Conservation (phyloP, 371 early-diverging fungal genomes). For the Gilbertella persicaria region DNA sequence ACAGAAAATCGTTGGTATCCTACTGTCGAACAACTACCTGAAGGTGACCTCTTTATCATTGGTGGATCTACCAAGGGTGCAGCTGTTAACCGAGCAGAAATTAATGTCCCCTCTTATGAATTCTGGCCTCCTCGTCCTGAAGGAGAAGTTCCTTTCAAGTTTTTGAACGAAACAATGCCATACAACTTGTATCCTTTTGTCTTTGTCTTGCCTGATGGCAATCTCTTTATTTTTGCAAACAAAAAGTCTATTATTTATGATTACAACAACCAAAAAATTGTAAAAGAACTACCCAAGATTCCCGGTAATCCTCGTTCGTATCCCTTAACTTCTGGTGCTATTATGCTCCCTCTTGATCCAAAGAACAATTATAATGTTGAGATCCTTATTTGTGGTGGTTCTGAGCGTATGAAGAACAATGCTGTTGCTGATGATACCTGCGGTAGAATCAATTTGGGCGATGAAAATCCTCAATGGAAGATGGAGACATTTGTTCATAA, state of each 20-base stretch:
- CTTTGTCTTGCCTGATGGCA: slow-evolving; percentile 54
- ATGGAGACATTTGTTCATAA: slow-evolving; percentile 60
- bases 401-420: slow-evolving; percentile 39
- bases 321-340: slow-evolving; percentile 60
- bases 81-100: slow-evolving; percentile 53
- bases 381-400: slow-evolving; percentile 67
- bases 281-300: slow-evolving; percentile 55
- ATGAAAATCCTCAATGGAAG: slow-evolving; percentile 57
- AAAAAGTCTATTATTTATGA: slow-evolving; percentile 54
- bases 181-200: slow-evolving; percentile 64
- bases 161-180: slow-evolving; percentile 63
- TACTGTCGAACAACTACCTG: slow-evolving; percentile 60
- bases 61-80: slow-evolving; percentile 60
- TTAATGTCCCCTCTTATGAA: slow-evolving; percentile 52
- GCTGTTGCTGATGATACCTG: slow-evolving; percentile 52
- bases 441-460: slow-evolving; percentile 58
- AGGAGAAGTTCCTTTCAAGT: slow-evolving; percentile 39
- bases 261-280: slow-evolving; percentile 49
- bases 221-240: slow-evolving; percentile 61
- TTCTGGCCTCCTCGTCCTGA: slow-evolving; percentile 48
- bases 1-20: slow-evolving; percentile 65
- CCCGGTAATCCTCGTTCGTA: slow-evolving; percentile 64
- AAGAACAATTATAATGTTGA: slow-evolving; percentile 62
- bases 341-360: slow-evolving; percentile 65
- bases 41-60: slow-evolving; percentile 58